Base-by-base conservation (phyloP, 768 basidiomycete genomes). In the Fomitopsis pulvina region DNA sequence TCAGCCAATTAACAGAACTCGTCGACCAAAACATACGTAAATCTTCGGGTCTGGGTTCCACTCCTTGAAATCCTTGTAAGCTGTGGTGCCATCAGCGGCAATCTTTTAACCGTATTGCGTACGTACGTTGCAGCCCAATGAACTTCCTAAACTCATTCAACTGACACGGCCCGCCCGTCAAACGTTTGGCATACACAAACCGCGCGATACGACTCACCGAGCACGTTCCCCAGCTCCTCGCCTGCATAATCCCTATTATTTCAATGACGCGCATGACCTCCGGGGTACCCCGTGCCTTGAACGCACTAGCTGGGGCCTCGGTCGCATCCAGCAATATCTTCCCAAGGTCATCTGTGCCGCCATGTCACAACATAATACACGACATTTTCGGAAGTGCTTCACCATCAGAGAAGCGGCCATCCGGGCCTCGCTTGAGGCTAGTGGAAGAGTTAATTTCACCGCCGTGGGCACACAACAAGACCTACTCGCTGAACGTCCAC, bases 111-210 rank as follows among this genome's bases (percentile, higher is more conserved):
- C 18, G 4, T 37, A 6, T 16, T 12, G 14, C n/a, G n/a, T 27
- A 43, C 48, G 29, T 28, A 50, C 83, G 80, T 66, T 79, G 83
- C 42, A 90, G 66, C 14, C 83, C 81, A 40, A 90, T 67, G 66
- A 86, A 89, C 51, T 76, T 71, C 47, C 84, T 72, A 64, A 87
- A 87, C 59, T 87, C 84, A 58, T 86, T 86, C 63, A 85, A 64
- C 78, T 51, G 26, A 7, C 9, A 18, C 18, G 8, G 9, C 14
- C 42, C 16, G 14, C 30, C 45, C 22, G 29, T 46, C 22, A 46
- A 30, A 18, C 7, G 11, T 16, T 5, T 27, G 28, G 9, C 4
- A 18, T 4, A 18, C 45, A 18, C 14, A 38, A 12, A 42, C 37
- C 3, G 11, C 20, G 20, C 26, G 8, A 26, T 3, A 12, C 14